Evolutionary conservation across 192 early-diverging fungal genomes (phyloP), one percentile per base, ranked within the genome.

Genomic region (Entophlyctis helioformis): DNA sequence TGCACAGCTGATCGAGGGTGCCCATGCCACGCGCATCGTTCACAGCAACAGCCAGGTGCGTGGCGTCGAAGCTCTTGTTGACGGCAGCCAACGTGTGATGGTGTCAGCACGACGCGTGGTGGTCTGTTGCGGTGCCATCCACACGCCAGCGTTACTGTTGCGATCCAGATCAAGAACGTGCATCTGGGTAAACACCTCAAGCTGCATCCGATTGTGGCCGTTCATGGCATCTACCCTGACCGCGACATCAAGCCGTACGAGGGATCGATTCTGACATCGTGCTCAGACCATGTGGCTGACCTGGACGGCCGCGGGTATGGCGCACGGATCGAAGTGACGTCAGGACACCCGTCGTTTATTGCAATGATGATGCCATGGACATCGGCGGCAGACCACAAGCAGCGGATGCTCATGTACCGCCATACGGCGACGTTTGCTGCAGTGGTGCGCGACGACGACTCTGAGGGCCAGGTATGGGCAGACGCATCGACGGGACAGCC

Each of bases 151-250:
- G 18, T 43, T 88, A 1, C 49, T 88, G 36, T 53, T 62, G 18
- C 61, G 77, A 33, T 77, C 72, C 51, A 81, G 81, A 26, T 53
- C 86, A 28, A 76, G 37, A 84, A 84, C 56, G 36, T 36, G 26
- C 48, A 84, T 58, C 78, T 88, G 56, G 86, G 86, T 18, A 51
- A 63, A 1, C 58, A 85, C 43, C 56, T 88, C 25, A 46, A 54
- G 24, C 44, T 84, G 13, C 84, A 88, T 49, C 86, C 86, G 23
- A 67, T 62, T 21, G 31, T 44, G 12, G 41, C 68, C 35, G 64
- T 73, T 19, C 76, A 78, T 61, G 85, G 83, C 18, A 57, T 71
- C 39, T 88, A 83, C 51, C 71, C 64, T 4, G 58, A 80, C 40
- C 37, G 29, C 15, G 9, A 32, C 3, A 44, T 81, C 21, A 53